Evolutionary conservation across 768 basidiomycete species (phyloP).

Genomic region (Infundibulicybe gibba): DNA sequence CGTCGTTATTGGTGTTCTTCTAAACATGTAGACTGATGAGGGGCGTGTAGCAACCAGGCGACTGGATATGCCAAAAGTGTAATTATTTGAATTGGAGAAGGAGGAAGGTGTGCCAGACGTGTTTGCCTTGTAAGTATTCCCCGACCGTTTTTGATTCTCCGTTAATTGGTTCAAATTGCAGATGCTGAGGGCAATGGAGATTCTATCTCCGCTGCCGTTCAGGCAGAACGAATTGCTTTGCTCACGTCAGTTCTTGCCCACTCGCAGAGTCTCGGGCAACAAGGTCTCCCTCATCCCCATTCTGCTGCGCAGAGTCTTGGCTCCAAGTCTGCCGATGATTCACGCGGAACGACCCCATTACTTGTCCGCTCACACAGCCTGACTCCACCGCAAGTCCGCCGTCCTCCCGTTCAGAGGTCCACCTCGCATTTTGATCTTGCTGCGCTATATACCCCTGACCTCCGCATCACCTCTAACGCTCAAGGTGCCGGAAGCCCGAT

Average conservation of each 20-base stretch:
- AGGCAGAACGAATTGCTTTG: constrained; percentile 79
- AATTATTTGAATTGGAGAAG: constrained; percentile 87
- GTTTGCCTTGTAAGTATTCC: constrained; percentile 66
- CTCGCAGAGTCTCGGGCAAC: constrained; percentile 31
- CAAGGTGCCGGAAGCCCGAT: constrained; percentile 46
- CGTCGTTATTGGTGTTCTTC: constrained; percentile 23
- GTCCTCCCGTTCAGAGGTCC: constrained; percentile 31
- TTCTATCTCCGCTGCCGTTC: constrained; percentile 80
- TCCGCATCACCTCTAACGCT: constrained; percentile 41
- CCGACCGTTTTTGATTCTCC: constrained; percentile 4
- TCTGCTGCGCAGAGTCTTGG: neutral
- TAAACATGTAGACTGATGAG: neutral
- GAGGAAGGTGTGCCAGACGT: constrained; percentile 87
- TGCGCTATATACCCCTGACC: too few relatives aligned
- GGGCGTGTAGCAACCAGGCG: constrained; percentile 57
- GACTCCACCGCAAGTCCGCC: constrained; percentile 42
- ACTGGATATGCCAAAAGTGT: constrained; percentile 83
- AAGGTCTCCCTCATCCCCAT: constrained; percentile 1
- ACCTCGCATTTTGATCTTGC: constrained; percentile 16
- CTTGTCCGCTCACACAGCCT: constrained; percentile 38
- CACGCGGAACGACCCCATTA: constrained; percentile 12
- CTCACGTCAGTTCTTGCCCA: constrained; percentile 71
- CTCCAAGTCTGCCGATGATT: constrained; percentile 4
- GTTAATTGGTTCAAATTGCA: constrained; percentile 20
- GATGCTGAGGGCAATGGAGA: constrained; percentile 89